Evolutionary conservation across 2,329 filamentous ascomycete species (phyloP).

Genomic region (Ophiostoma tasmaniense): DNA sequence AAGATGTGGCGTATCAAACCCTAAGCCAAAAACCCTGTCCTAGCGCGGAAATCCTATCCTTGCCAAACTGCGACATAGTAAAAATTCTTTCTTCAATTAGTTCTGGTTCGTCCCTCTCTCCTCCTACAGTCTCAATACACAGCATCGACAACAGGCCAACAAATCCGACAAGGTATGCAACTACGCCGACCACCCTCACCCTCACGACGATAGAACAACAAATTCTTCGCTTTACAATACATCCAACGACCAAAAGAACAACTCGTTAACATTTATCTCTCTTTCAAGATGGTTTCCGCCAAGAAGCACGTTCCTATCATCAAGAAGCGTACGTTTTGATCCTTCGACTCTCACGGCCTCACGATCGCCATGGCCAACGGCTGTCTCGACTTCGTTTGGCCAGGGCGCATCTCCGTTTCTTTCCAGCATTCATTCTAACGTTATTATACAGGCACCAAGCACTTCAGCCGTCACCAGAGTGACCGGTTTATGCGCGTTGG

Average conservation of each 20-base stretch:
- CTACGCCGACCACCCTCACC: neutral
- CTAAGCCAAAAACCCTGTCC: conserved; percentile 16
- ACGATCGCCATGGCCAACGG: neutral
- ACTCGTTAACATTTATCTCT: conserved; percentile 21
- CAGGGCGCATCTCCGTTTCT: neutral
- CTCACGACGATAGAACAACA: neutral
- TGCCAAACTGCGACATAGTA: conserved; percentile 11
- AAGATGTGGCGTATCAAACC: conserved; percentile 13
- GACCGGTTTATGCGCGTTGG: conserved; percentile 92
- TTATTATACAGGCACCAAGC: conserved; percentile 68
- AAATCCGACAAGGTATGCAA: conserved; percentile 18
- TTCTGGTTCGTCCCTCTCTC: conserved; percentile 9
- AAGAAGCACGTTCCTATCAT: conserved; percentile 99
- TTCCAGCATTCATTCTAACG: neutral
- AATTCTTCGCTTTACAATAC: neutral
- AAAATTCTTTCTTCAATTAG: conserved; percentile 16
- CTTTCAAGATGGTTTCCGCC: conserved; percentile 83
- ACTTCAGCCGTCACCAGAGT: conserved; percentile 95
- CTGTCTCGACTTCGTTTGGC: neutral
- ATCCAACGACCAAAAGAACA: neutral
- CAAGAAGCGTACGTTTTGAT: conserved; percentile 90
- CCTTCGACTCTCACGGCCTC: neutral
- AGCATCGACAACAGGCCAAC: conserved; percentile 15
- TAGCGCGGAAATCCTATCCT: conserved; percentile 11
- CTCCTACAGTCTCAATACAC: conserved; percentile 6